phyloP scores from a whole-genome alignment of 371 early-diverging fungal genomes.

The Dichotomocladium elegans region DNA sequence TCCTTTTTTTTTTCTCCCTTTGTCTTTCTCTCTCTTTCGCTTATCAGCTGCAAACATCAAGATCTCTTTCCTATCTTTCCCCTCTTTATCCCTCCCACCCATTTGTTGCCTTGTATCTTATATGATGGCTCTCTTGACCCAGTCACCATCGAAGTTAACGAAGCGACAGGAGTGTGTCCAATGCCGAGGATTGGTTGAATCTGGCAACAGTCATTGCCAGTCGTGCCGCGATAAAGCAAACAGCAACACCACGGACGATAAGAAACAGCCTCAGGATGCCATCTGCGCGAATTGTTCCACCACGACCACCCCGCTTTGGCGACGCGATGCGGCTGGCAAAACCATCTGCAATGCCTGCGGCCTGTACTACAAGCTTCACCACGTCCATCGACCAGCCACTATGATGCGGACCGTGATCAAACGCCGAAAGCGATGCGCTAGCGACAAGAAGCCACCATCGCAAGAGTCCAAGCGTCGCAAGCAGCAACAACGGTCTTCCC shows the following conservation, averaged over 20 bases:
- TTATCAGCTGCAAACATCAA: not conserved
- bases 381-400: slow-evolving; percentile 51
- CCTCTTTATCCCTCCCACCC: not conserved
- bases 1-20: slow-evolving; percentile 1
- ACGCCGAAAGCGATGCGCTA: slow-evolving; percentile 41
- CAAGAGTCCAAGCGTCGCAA: not conserved
- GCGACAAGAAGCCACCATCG: slow-evolving; percentile 5
- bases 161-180: slow-evolving; percentile 7
- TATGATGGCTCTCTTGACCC: slow-evolving; percentile 16
- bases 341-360: slow-evolving; percentile 82
- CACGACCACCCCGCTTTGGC: slow-evolving; percentile 79
- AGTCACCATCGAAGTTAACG: slow-evolving; percentile 12
- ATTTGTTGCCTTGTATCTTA: not conserved
- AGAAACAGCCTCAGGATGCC: slow-evolving; percentile 6
- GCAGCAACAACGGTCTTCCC: not conserved
- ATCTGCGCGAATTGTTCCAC: slow-evolving; percentile 77
- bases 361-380: slow-evolving; percentile 73
- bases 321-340: slow-evolving; percentile 64
- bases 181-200: not conserved
- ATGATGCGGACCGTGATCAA: slow-evolving; percentile 58
- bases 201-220: not conserved
- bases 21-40: slow-evolving; percentile 6
- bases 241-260: slow-evolving; percentile 3
- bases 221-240: not conserved
- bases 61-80: slow-evolving; percentile 1